These are phyloP conservation scores for Quillaja saponaria DNA, from an alignment of 306 rosid genomes.

Conservation along the genomic window DNA sequence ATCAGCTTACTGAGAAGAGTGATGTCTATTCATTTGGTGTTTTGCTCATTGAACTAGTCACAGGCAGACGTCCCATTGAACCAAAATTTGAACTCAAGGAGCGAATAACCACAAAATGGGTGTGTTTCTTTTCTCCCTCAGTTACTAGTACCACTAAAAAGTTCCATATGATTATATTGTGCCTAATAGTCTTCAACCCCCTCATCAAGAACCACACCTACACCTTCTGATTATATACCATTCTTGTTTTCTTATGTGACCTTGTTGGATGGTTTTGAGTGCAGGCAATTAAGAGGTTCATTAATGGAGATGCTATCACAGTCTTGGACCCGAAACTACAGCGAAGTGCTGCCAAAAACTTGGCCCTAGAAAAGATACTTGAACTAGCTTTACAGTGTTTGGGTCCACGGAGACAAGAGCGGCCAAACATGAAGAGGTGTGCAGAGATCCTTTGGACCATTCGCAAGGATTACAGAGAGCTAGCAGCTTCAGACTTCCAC, in stretches of 20 bases:
- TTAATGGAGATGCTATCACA: slow-evolving; percentile 53
- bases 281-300: slow-evolving; percentile 89
- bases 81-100: slow-evolving; percentile 74
- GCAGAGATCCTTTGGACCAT: slow-evolving; percentile 93
- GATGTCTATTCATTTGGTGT: slow-evolving; percentile 97
- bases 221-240: slow-evolving; percentile 3
- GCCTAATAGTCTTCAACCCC: slow-evolving; percentile 5
- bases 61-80: slow-evolving; percentile 97
- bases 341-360: slow-evolving; percentile 45
- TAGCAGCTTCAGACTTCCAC: slow-evolving; percentile 51
- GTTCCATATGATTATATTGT: neutral
- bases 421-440: slow-evolving; percentile 87
- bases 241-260: too few relatives aligned
- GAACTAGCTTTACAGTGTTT: slow-evolving; percentile 90
- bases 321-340: slow-evolving; percentile 77
- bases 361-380: slow-evolving; percentile 70
- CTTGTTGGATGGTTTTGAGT: slow-evolving; percentile 22
- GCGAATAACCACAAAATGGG: slow-evolving; percentile 87
- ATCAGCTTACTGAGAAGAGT: slow-evolving; percentile 93
- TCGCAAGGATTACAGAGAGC: slow-evolving; percentile 77
- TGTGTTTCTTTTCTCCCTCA: slow-evolving; percentile 31
- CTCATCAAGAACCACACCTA: slow-evolving; percentile 3
- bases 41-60: slow-evolving; percentile 81
- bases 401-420: slow-evolving; percentile 87
- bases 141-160: too few relatives aligned